Evolutionary conservation across 163 green algal genomes (phyloP).

Genomic region (Chloromonas sp.): DNA sequence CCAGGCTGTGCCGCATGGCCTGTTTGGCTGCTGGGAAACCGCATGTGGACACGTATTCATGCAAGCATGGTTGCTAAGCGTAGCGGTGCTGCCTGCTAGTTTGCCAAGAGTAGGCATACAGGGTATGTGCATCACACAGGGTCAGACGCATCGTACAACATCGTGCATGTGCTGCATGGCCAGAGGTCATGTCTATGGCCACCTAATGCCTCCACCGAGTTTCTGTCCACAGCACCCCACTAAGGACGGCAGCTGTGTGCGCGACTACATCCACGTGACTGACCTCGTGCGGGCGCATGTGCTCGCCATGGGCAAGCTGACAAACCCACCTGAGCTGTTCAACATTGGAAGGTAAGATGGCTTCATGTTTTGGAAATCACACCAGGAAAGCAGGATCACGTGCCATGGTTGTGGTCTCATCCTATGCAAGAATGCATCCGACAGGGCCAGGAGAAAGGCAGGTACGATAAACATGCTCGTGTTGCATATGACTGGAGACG

Average conservation of each 20-base stretch:
- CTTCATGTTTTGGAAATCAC: too few relatives aligned
- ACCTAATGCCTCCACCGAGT: background rate
- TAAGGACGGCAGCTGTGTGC: slow-evolving; percentile 44
- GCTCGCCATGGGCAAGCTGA: slow-evolving; percentile 20
- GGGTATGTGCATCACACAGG: background rate
- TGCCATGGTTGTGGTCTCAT: too few relatives aligned
- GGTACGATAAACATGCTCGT: too few relatives aligned
- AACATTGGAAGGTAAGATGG: slow-evolving; percentile 54
- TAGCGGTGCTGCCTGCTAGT: background rate
- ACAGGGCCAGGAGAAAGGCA: too few relatives aligned
- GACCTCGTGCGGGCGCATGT: slow-evolving; percentile 54
- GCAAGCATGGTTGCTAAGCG: background rate
- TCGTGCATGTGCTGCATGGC: background rate
- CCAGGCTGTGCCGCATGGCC: too few relatives aligned
- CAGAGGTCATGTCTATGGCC: background rate
- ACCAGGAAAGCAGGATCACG: too few relatives aligned
- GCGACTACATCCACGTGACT: slow-evolving; percentile 59
- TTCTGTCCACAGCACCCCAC: slow-evolving; percentile 32
- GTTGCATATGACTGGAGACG: too few relatives aligned
- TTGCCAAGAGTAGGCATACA: background rate
- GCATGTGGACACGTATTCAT: background rate
- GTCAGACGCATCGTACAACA: background rate
- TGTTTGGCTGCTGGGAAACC: too few relatives aligned
- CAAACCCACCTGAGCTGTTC: slow-evolving; percentile 56
- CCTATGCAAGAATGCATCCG: too few relatives aligned